These are phyloP conservation scores for Nymphaea colorata DNA, from an alignment of 164 flowering plant genomes.

Conservation along the genomic window DNA sequence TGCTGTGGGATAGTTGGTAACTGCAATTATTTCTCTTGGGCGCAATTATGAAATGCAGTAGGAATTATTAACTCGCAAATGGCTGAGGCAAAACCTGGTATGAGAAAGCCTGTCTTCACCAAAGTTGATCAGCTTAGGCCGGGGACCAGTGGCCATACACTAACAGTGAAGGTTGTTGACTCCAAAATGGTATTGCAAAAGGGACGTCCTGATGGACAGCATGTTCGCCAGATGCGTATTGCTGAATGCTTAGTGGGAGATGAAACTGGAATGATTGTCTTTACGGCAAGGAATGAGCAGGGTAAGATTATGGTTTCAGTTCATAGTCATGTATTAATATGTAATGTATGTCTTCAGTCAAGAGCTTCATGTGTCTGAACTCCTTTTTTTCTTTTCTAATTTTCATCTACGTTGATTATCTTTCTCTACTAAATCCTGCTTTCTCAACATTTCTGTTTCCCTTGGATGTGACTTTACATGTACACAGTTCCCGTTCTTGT, in stretches of 20 bases:
- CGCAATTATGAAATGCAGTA: not conserved
- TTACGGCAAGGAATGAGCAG: slow-evolving; percentile 59
- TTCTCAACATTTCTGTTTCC: no score
- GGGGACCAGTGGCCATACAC: slow-evolving; percentile 45
- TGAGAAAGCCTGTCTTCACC: slow-evolving; percentile 48
- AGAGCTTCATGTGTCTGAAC: no score
- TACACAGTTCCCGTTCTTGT: no score
- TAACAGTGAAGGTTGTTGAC: slow-evolving; percentile 41
- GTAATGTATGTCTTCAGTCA: no score
- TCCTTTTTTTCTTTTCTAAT: no score
- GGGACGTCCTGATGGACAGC: slow-evolving; percentile 42
- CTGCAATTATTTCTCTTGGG: not conserved
- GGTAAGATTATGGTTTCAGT: slow-evolving; percentile 16
- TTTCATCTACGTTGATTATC: no score
- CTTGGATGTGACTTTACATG: no score
- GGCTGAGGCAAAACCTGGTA: slow-evolving; percentile 41
- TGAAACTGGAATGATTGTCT: slow-evolving; percentile 46
- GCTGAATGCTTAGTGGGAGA: slow-evolving; percentile 63
- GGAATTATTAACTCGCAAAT: slow-evolving; percentile 8
- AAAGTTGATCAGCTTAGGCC: slow-evolving; percentile 53
- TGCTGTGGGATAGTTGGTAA: not conserved
- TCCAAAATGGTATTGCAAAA: slow-evolving; percentile 40
- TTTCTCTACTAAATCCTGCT: no score
- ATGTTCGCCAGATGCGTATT: slow-evolving; percentile 38
- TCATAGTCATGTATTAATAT: no score